phyloP scores from a whole-genome alignment of 257 asterid genomes.

The Penstemon barbatus region DNA sequence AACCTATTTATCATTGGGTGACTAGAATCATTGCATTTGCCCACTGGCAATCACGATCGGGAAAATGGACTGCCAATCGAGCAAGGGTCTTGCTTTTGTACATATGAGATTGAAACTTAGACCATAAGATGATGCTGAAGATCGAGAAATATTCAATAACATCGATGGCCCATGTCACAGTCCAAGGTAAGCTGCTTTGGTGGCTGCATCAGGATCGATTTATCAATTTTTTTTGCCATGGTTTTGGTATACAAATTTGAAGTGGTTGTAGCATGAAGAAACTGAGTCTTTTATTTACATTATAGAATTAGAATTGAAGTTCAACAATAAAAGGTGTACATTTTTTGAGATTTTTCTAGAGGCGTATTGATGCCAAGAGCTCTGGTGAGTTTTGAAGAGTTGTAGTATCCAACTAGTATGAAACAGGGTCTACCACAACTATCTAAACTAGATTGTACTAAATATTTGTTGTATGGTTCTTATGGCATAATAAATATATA shows the following conservation, averaged over 20 bases:
- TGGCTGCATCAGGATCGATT: neutral
- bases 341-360: slow-evolving; percentile 18
- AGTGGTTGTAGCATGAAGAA: slow-evolving; percentile 7
- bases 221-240: neutral
- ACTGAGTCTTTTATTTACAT: slow-evolving; percentile 17
- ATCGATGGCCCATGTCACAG: neutral
- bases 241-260: neutral
- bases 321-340: slow-evolving; percentile 21
- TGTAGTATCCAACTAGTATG: neutral
- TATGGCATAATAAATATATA: slow-evolving; percentile 22
- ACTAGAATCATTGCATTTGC: neutral
- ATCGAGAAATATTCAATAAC: neutral
- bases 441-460: slow-evolving; percentile 6
- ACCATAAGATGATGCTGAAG: slow-evolving; percentile 12
- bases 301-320: slow-evolving; percentile 18
- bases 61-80: slow-evolving; percentile 8
- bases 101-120: slow-evolving; percentile 19
- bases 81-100: slow-evolving; percentile 1
- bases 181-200: slow-evolving; percentile 8
- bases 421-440: neutral
- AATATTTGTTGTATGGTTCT: slow-evolving; percentile 32
- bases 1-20: neutral
- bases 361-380: slow-evolving; percentile 15
- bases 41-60: neutral
- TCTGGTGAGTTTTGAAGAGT: slow-evolving; percentile 15